These are phyloP conservation scores for Calonectria ilicicola DNA, from an alignment of 2,329 filamentous ascomycete species.

Conservation along the genomic window DNA sequence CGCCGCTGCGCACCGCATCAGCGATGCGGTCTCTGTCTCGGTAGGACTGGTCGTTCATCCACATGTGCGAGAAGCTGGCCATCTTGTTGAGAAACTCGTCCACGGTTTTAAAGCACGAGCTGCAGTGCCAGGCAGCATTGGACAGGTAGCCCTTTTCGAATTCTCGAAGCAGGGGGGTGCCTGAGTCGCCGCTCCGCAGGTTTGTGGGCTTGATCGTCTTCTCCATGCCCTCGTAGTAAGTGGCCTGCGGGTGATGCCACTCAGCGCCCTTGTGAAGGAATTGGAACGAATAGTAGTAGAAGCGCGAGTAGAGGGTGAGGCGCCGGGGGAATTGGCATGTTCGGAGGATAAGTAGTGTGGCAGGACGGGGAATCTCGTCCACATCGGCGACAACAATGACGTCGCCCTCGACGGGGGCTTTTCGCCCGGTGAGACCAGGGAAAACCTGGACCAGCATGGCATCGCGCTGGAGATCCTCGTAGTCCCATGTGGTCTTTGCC, in stretches of 20 bases:
- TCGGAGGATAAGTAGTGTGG: slow-evolving; percentile 60
- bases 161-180: slow-evolving; percentile 51
- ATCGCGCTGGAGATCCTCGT: slow-evolving; percentile 66
- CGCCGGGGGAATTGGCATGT: slow-evolving; percentile 65
- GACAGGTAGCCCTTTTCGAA: slow-evolving; percentile 58
- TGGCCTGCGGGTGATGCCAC: slow-evolving; percentile 72
- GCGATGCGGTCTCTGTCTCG: slow-evolving; percentile 62
- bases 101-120: slow-evolving; percentile 69
- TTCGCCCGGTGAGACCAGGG: slow-evolving; percentile 55
- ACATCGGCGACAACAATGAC: slow-evolving; percentile 71
- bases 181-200: slow-evolving; percentile 62
- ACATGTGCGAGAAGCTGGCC: slow-evolving; percentile 66
- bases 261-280: slow-evolving; percentile 54
- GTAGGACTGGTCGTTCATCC: slow-evolving; percentile 63
- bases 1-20: slow-evolving; percentile 61
- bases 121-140: slow-evolving; percentile 73
- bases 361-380: slow-evolving; percentile 69
- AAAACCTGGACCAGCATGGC: slow-evolving; percentile 70
- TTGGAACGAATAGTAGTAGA: slow-evolving; percentile 71
- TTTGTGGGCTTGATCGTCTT: slow-evolving; percentile 65
- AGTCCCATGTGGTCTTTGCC: slow-evolving; percentile 58
- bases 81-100: slow-evolving; percentile 68
- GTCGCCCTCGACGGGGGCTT: slow-evolving; percentile 61
- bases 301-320: slow-evolving; percentile 62
- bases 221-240: slow-evolving; percentile 57